Base-by-base conservation (phyloP, 1,284 basidiomycete genomes). In the Papiliotrema flavescens region DNA sequence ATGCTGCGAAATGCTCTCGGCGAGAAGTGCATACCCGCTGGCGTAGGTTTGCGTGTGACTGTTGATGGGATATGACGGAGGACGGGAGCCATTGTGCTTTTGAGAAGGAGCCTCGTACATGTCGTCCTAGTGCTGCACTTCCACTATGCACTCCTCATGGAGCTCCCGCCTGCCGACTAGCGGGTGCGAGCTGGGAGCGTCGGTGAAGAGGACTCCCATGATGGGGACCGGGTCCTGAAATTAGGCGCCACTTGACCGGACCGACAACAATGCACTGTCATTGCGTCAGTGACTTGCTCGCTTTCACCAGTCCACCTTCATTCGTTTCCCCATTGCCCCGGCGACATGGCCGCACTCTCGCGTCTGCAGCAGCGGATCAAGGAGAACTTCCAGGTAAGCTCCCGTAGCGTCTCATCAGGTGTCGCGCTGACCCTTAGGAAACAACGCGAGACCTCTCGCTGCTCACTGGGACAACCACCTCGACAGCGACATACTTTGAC, bases 1-100 rank as follows among this genome's bases (percentile, higher is more conserved):
- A 85, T 84, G 4, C 73, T 91, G 59, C 82, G 85, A 64, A 73
- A 75, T 8, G 86, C 81, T 2, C 78, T 91, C 14, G 88, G 87
- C 19, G 82, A 86, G 47, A 83, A 83, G 1, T 86, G 85, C 64
- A 57, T 72, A 8, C 86, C 87, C 0, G 85, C 84, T 3, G 87
- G 88, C 2, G 84, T 85, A 1, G 88, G 89, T 9, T 80, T 85
- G 26, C 84, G 80, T 60, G 80, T 88, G 2, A 78, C 83, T 13
- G 49, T 58, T 35, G 28, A 23, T 26, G 15, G 54, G 51, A 17
- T 24, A 49, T 17, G 60, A 55, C 9, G 44, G 49, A 20, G 53
- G 47, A n/a, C n/a, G n/a, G n/a, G n/a, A n/a, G n/a, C n/a, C n/a
- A n/a, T n/a, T n/a, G n/a, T n/a, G n/a, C n/a, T n/a, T n/a, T n/a